Conservation (phyloP, 106 monocot genomes). For the Platanthera guangdongensis region DNA sequence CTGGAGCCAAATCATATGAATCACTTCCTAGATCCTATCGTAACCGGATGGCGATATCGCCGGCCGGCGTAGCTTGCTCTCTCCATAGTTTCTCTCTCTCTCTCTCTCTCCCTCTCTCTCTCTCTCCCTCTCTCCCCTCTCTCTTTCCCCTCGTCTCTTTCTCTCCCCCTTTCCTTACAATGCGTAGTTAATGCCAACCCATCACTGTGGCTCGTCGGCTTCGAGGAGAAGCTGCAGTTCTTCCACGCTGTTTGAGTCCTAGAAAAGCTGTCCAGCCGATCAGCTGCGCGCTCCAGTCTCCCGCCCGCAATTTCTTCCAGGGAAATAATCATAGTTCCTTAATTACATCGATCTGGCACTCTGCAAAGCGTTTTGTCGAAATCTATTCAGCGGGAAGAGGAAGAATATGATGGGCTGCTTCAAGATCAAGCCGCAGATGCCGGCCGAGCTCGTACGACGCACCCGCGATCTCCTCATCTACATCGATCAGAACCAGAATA, state of each 20-base stretch:
- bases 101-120: too few species aligned
- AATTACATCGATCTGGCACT: neutral
- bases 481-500: constrained; percentile 29
- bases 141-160: neutral
- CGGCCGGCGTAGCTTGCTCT: too few species aligned
- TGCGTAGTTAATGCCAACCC: neutral
- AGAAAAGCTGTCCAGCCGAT: neutral
- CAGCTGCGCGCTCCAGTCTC: too few species aligned
- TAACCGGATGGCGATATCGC: too few species aligned
- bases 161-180: neutral
- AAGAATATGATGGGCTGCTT: constrained; percentile 74
- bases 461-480: constrained; percentile 53
- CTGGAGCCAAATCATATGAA: too few species aligned
- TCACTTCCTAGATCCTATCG: too few species aligned
- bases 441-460: constrained; percentile 65
- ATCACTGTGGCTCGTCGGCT: neutral
- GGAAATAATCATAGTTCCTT: neutral
- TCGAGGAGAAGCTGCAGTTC: neutral
- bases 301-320: too few species aligned
- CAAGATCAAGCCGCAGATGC: constrained; percentile 77
- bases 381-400: neutral
- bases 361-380: neutral
- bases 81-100: too few species aligned
- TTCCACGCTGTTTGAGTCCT: neutral
- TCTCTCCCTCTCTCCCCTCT: neutral